Base-by-base conservation (phyloP, 73 alveolate genomes). In the Symbiodinium pilosum region DNA sequence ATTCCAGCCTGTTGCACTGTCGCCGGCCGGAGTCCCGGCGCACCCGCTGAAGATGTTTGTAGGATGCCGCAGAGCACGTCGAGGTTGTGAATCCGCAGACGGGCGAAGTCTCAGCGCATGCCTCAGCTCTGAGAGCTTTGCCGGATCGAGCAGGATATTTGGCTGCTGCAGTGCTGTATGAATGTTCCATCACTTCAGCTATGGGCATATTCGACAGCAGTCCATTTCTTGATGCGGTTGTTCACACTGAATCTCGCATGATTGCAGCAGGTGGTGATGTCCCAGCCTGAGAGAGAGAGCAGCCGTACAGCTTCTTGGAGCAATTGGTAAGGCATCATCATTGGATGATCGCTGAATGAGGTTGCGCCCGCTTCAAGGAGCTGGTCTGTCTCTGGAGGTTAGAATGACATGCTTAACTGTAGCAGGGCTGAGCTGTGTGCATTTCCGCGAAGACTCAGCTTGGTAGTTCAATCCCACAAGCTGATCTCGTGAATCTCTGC, bases 81-180 rank as follows among this genome's bases (percentile, higher is more conserved):
- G 71, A 88, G 95, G 95, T 47, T 30, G 56, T 84, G 39, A 89
- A 89, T 77, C 95, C 95, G 39, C 95, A 89, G 95, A 89, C 95
- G 18, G 95, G 95, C 34, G 95, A 89, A 43, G 95, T 89, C 71
- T 89, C 95, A 43, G 95, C 95, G 28, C 20, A 36, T 26, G 43
- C 75, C 95, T 89, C 36, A 30, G 71, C 14, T 75, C 26, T 26
- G 34, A 64, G n/a, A n/a, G n/a, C n/a, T n/a, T n/a, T n/a, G n/a
- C 21, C 30, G 30, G 71, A 52, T 52, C n/a, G n/a, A n/a, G n/a
- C n/a, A n/a, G n/a, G n/a, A n/a, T n/a, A n/a, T n/a, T n/a, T n/a
- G n/a, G n/a, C n/a, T n/a, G n/a, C n/a, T n/a, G n/a, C n/a, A n/a
- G n/a, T n/a, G n/a, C n/a, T n/a, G n/a, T n/a, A n/a, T n/a, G n/a